phyloP scores from a whole-genome alignment of 2,329 filamentous ascomycete genomes.

The Trichoderma guizhouense region DNA sequence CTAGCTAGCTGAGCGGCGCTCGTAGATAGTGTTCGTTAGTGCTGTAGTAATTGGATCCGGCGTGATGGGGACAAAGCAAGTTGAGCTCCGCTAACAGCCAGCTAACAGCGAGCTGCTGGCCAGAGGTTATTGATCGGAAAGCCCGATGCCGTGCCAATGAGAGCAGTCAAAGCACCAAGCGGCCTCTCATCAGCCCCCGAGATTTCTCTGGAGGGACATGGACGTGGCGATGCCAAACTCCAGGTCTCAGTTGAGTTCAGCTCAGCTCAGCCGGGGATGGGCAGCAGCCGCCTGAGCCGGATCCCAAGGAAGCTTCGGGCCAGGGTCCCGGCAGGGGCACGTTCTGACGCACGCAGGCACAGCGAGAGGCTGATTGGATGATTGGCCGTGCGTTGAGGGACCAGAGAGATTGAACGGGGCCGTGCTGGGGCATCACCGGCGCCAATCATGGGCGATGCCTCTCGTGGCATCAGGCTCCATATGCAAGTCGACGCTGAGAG shows the following conservation, averaged over 20 bases:
- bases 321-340: constrained; percentile 8
- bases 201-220: background rate
- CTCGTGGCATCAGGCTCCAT: background rate
- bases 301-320: constrained; percentile 9
- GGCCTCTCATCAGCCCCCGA: constrained; percentile 5
- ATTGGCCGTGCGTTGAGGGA: constrained; percentile 2
- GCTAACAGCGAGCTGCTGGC: background rate
- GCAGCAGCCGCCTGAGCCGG: constrained; percentile 10
- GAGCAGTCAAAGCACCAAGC: background rate
- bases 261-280: background rate
- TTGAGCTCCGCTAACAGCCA: background rate
- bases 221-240: constrained; percentile 7
- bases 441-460: constrained; percentile 11
- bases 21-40: constrained; percentile 2
- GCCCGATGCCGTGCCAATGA: background rate
- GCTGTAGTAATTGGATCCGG: constrained; percentile 4
- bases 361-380: constrained; percentile 11
- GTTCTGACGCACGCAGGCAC: constrained; percentile 16
- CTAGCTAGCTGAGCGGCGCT: background rate
- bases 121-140: background rate
- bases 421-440: background rate
- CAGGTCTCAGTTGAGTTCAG: constrained; percentile 5
- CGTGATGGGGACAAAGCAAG: background rate
- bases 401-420: constrained; percentile 12
- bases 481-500: background rate